Evolutionary conservation across 2,329 filamentous ascomycete species (phyloP).

Genomic region (Talaromyces sp.): DNA sequence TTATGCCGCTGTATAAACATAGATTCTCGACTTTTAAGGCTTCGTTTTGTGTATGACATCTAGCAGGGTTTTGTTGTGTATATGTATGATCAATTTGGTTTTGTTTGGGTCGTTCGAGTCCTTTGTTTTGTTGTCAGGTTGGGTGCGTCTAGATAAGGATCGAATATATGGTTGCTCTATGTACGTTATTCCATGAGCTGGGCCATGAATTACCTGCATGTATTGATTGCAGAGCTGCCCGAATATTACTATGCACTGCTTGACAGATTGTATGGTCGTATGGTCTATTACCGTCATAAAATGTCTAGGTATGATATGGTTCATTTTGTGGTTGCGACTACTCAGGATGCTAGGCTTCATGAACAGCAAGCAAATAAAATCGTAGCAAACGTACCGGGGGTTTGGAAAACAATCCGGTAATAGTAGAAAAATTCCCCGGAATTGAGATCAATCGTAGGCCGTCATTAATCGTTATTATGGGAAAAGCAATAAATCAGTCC

Average conservation of each 20-base stretch:
- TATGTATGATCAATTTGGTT: neutral
- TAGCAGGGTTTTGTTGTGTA: neutral
- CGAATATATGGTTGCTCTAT: neutral
- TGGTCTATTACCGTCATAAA: neutral
- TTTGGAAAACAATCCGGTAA: conserved; percentile 1
- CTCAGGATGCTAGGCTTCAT: neutral
- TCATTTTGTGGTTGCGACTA: neutral
- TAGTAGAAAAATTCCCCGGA: neutral
- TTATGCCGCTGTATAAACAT: conserved; percentile 79
- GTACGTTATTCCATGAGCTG: neutral
- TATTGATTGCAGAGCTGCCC: neutral
- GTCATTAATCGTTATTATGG: neutral
- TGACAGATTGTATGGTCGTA: neutral
- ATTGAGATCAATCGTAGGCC: neutral
- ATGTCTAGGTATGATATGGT: too few species aligned
- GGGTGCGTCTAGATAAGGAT: neutral
- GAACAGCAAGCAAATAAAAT: neutral
- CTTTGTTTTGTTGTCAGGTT: neutral
- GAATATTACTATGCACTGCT: neutral
- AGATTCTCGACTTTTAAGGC: neutral
- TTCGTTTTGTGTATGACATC: conserved; percentile 13
- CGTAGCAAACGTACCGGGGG: neutral
- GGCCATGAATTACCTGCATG: neutral
- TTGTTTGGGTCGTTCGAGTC: neutral
- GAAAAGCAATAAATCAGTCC: neutral